Conservation (phyloP, 2,329 filamentous ascomycete genomes). For the Xylariaceae sp. region DNA sequence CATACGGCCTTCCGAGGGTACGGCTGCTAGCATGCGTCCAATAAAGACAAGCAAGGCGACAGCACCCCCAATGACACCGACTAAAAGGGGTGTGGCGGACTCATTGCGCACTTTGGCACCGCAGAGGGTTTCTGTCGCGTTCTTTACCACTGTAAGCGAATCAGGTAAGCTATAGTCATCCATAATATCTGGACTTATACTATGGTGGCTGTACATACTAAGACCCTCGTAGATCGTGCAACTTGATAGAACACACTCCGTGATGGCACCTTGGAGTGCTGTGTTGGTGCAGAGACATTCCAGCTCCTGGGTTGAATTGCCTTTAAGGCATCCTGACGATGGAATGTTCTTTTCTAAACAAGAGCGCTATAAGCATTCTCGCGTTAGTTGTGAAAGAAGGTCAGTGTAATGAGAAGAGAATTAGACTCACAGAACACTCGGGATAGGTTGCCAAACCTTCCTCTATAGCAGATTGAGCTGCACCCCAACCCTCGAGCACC, state of each 20-base stretch:
- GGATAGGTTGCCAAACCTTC: neutral
- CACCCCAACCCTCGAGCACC: neutral
- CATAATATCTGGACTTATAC: neutral
- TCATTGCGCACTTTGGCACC: constrained; percentile 9
- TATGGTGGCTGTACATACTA: constrained; percentile 4
- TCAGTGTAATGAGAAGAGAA: neutral
- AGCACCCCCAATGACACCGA: constrained; percentile 15
- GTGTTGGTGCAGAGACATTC: constrained; percentile 10
- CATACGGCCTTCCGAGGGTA: constrained; percentile 6
- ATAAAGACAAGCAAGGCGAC: constrained; percentile 10
- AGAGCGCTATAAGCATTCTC: neutral
- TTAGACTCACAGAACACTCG: neutral
- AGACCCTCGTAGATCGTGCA: constrained; percentile 15
- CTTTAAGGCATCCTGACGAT: neutral
- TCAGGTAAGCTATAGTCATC: neutral
- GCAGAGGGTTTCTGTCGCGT: constrained; percentile 14
- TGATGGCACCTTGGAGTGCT: constrained; percentile 6
- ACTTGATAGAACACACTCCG: constrained; percentile 1
- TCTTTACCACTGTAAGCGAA: constrained; percentile 10
- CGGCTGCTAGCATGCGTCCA: constrained; percentile 10
- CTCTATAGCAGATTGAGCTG: neutral
- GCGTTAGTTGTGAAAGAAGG: neutral
- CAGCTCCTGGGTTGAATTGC: neutral
- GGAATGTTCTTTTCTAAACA: neutral
- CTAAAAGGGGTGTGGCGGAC: constrained; percentile 7